Evolutionary conservation across 768 basidiomycete species (phyloP), one percentile per base, ranked within the genome.

Genomic region (Paxillus involutus): DNA sequence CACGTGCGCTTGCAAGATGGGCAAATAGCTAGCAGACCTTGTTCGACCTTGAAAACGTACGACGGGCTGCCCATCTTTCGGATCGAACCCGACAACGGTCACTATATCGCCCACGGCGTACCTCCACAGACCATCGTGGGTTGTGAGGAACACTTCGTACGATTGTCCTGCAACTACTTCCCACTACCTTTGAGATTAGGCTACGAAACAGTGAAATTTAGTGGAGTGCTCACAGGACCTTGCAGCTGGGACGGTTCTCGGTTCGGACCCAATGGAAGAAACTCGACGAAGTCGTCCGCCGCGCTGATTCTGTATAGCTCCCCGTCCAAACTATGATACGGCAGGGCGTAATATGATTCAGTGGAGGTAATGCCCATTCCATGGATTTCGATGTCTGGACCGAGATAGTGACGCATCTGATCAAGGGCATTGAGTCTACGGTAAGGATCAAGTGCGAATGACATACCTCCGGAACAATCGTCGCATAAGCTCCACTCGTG

Each of bases 41-140:
- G 39, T 50, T 56, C 42, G 53, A 21, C 14, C 37, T 33, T 29
- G 19, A 16, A 53, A 56, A 16, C 44, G 41, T 6, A 56, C 12
- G 44, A 58, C 41, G 10, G 57, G 57, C 14, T 44, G 17, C 19
- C 57, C 57, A 13, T 58, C 45, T 13, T 35, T 36, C 10, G 53
- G 57, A 14, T 50, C 53, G 26, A 58, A 58, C 9, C 53, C 53
- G 14, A 40, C 37, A 6, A 58, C 33, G 4, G 36, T 37, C 12
- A 58, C 13, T 1, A 58, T 44, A 12, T 58, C 57, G 6, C 49
- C 57, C 13, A 55, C 12, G 13, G 46, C 32, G 5, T 58, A 58
- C 33, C 32, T 9, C 32, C 32, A 32, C 1, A 32, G 32, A 32
- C 32, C 32, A 32, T 32, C 32, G 32, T 32, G 49, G 0, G 53